Percentiles rank a stretch among this genome's conserved stretches.
These are phyloP conservation scores for Ceratobasidium sp. DNA, from an alignment of 1,284 basidiomycete genomes.

Conservation along the genomic window DNA sequence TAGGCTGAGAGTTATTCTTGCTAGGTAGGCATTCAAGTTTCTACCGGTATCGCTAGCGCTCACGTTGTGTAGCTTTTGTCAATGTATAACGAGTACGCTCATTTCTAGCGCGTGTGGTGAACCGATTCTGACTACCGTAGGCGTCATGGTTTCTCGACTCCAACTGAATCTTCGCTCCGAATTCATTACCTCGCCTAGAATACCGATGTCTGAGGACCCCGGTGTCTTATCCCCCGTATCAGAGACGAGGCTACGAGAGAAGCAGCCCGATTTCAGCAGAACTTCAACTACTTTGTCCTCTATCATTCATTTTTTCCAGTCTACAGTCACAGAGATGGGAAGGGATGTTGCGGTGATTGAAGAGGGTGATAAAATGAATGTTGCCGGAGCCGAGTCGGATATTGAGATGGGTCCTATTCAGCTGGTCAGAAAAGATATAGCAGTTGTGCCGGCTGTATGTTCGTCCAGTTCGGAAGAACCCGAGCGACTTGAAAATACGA, in stretches of 20 bases:
- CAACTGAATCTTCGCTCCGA: slow-evolving; percentile 36
- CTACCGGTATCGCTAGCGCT: neutral
- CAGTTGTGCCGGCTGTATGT: neutral
- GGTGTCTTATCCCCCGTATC: neutral
- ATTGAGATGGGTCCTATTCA: too few relatives aligned
- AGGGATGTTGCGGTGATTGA: slow-evolving; percentile 1
- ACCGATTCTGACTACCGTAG: neutral
- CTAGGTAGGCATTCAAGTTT: neutral
- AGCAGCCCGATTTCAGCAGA: neutral
- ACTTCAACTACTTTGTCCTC: neutral
- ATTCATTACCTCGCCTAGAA: neutral
- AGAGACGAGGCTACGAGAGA: neutral
- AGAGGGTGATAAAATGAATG: neutral
- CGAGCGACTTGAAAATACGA: too few relatives aligned
- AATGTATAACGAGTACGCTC: slow-evolving; percentile 24
- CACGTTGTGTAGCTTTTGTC: slow-evolving; percentile 13
- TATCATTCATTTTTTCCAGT: neutral
- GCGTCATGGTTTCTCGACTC: slow-evolving; percentile 29
- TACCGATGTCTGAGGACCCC: neutral
- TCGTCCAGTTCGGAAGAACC: too few relatives aligned
- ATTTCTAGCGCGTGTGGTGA: too few relatives aligned
- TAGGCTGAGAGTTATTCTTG: slow-evolving; percentile 15
- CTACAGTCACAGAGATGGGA: neutral
- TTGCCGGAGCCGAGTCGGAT: too few relatives aligned
- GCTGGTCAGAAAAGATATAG: too few relatives aligned